A percentile compares a stretch with the other conserved stretches of the same genome.
phyloP scores from a whole-genome alignment of 1,139 yeast genomes.

The Yamadazyma songkhlaensis region DNA sequence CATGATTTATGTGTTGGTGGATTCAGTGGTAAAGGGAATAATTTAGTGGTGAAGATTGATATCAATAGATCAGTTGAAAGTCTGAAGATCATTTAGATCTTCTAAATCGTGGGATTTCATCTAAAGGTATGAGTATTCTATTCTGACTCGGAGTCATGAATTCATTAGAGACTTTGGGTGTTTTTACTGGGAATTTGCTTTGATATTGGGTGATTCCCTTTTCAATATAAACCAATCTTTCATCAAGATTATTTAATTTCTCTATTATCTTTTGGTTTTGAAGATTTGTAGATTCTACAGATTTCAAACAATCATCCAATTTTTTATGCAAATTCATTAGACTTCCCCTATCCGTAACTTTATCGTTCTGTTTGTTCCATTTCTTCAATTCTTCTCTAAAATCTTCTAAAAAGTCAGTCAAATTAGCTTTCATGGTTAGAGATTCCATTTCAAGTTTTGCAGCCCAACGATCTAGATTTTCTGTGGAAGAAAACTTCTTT shows the following conservation, averaged over 20 bases:
- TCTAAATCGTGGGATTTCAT: background rate
- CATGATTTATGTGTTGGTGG: slow-evolving; percentile 21
- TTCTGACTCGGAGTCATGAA: background rate
- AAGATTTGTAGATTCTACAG: too few relatives aligned
- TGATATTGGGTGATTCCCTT: too few relatives aligned
- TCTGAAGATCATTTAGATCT: background rate
- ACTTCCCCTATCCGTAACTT: too few relatives aligned
- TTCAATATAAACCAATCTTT: too few relatives aligned
- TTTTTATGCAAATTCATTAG: too few relatives aligned
- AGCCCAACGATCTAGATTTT: slow-evolving; percentile 21
- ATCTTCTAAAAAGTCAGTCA: slow-evolving; percentile 5
- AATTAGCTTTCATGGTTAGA: slow-evolving; percentile 21
- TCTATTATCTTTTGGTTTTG: too few relatives aligned
- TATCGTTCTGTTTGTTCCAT: background rate
- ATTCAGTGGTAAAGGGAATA: slow-evolving; percentile 4
- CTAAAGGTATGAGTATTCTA: background rate
- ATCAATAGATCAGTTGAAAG: slow-evolving; percentile 1
- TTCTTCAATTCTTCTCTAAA: background rate
- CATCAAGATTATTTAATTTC: too few relatives aligned
- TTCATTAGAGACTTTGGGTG: too few relatives aligned
- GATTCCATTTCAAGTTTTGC: slow-evolving; percentile 33
- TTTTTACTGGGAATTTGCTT: too few relatives aligned
- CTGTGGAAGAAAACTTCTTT: background rate
- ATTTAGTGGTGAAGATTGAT: slow-evolving; percentile 7
- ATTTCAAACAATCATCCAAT: too few relatives aligned